Conservation (phyloP, 176 grass and related monocot species). For the Oryza australiensis region DNA sequence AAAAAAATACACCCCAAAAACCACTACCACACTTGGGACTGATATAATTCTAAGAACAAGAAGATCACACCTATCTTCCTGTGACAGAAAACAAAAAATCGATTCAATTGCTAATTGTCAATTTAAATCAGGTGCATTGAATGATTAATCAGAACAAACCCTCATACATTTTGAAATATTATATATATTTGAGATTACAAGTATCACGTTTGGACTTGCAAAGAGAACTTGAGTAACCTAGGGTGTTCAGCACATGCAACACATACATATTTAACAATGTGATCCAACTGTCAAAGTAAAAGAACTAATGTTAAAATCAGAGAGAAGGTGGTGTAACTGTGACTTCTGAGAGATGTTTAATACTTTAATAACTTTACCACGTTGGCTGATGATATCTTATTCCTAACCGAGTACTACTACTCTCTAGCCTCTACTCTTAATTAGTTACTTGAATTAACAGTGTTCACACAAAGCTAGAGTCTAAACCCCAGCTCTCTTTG, state of each 20-base stretch:
- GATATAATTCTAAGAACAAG: too few species aligned
- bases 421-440: background rate
- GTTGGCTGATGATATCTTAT: slow-evolving; percentile 19
- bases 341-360: slow-evolving; percentile 18
- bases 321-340: background rate
- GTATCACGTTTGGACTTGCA: background rate
- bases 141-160: too few species aligned
- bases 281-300: background rate
- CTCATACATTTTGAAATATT: too few species aligned
- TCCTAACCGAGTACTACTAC: background rate
- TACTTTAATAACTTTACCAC: slow-evolving; percentile 25
- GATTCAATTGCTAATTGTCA: too few species aligned
- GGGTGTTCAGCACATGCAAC: background rate
- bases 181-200: too few species aligned
- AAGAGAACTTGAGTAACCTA: background rate
- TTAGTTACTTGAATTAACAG: slow-evolving; percentile 24
- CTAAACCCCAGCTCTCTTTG: slow-evolving; percentile 19
- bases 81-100: too few species aligned
- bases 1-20: too few species aligned
- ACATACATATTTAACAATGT: background rate
- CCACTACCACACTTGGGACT: too few species aligned
- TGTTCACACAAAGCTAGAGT: slow-evolving; percentile 20
- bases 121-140: too few species aligned
- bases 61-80: too few species aligned
- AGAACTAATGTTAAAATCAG: slow-evolving; percentile 13